Conservation (phyloP, 805 yeast species). For the Metschnikowia aberdeeniae region DNA sequence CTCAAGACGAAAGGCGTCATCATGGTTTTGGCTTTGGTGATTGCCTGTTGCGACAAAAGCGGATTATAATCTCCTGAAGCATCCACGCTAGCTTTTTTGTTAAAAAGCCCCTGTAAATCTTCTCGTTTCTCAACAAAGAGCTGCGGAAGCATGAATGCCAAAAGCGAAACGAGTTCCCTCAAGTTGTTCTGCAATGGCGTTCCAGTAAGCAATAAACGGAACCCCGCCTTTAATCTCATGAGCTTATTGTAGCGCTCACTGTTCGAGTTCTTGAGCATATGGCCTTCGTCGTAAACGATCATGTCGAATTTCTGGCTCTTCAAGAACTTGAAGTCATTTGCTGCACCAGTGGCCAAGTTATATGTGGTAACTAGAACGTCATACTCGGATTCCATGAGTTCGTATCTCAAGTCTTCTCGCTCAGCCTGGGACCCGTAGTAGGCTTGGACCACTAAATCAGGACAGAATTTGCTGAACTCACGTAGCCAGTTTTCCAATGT, state of each 20-base stretch:
- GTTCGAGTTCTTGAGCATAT: conserved; percentile 85
- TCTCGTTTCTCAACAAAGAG: conserved; percentile 78
- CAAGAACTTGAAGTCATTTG: conserved; percentile 76
- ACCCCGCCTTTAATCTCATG: conserved; percentile 79
- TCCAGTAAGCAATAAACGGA: conserved; percentile 86
- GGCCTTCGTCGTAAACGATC: conserved; percentile 96
- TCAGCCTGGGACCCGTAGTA: conserved; percentile 88
- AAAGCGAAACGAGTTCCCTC: conserved; percentile 81
- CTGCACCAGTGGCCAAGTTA: conserved; percentile 82
- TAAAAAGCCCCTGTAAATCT: conserved; percentile 76
- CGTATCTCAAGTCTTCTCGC: conserved; percentile 78
- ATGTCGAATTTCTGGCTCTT: conserved; percentile 74
- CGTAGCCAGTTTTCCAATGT: conserved; percentile 97
- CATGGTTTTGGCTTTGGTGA: conserved; percentile 91
- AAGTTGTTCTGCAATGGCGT: conserved; percentile 95
- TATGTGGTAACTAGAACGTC: conserved; percentile 96
- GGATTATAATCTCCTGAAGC: conserved; percentile 59
- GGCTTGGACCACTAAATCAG: conserved; percentile 76
- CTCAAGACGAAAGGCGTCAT: conserved; percentile 96
- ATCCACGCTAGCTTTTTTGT: conserved; percentile 77
- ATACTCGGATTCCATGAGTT: conserved; percentile 52
- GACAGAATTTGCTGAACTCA: conserved; percentile 88
- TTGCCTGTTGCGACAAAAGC: conserved; percentile 83
- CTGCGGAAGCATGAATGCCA: conserved; percentile 86
- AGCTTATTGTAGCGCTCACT: conserved; percentile 84